Base-by-base conservation (phyloP, 75 land plant species). In the Ceratopteris richardii region DNA sequence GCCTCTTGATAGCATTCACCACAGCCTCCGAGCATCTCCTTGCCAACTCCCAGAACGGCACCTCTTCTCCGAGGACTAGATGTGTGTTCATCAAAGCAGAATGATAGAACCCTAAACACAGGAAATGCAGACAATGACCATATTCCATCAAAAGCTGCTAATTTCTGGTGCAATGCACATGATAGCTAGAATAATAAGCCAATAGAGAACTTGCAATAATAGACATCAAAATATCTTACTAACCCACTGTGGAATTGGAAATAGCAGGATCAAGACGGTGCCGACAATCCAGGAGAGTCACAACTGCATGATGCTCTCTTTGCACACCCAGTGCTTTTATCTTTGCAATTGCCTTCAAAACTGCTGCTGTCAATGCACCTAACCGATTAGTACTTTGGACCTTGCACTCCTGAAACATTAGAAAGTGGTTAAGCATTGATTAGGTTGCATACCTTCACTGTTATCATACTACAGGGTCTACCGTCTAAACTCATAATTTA, bases 101-200 rank as follows among this genome's bases (percentile, higher is more conserved):
- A 42, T 94, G 91, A 56, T 94, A 94, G 58, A 94, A 94, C 27
- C 97, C 97, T 92, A 77, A 57, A 63, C 44, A 40, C 31, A 44
- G n/a, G 22, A 23, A 30, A 37, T n/a, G n/a, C n/a, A n/a, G n/a
- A n/a, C 6, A 52, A 25, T 17, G 52, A n/a, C 53, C 19, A 7
- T 51, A 40, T 40, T 40, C 1, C 24, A 26, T 31, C 23, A 31
- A 59, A 58, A 5, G 36, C n/a, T n/a, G n/a, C n/a, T n/a, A n/a
- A n/a, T n/a, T n/a, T n/a, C n/a, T n/a, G n/a, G n/a, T n/a, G n/a
- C n/a, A n/a, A n/a, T n/a, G n/a, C n/a, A n/a, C n/a, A n/a, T n/a
- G n/a, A n/a, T n/a, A n/a, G n/a, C n/a, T n/a, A n/a, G n/a, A n/a
- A n/a, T n/a, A n/a, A n/a, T n/a, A n/a, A n/a, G n/a, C n/a, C n/a